A percentile compares a stretch with the other conserved stretches of the same genome.
Evolutionary conservation across 805 yeast species (phyloP).

Genomic region (Metschnikowia amazonensis): DNA sequence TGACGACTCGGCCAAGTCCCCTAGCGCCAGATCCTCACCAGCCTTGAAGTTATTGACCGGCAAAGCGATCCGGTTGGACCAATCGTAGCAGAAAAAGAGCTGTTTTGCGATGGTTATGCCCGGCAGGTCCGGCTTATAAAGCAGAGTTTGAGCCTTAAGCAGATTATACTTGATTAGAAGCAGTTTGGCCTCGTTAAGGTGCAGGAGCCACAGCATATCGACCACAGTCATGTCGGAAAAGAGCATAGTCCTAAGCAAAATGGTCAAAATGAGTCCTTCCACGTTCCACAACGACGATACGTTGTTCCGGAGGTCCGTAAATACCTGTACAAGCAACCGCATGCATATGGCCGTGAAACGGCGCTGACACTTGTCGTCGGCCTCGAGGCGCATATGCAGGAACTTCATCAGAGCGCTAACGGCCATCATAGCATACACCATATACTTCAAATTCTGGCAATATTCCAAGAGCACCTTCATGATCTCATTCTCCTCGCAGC

Average conservation of each 20-base stretch:
- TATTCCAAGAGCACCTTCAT: conserved; percentile 19
- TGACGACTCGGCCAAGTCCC: conserved; percentile 9
- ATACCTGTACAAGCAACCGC: conserved; percentile 19
- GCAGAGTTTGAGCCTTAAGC: conserved; percentile 13
- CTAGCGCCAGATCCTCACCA: conserved; percentile 8
- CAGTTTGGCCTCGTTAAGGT: conserved; percentile 25
- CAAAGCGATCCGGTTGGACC: conserved; percentile 17
- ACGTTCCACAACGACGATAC: conserved; percentile 21
- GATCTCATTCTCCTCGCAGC: conserved; percentile 14
- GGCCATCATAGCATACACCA: conserved; percentile 20
- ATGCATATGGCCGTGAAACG: conserved; percentile 18
- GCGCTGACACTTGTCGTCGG: conserved; percentile 17
- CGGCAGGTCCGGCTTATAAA: conserved; percentile 16
- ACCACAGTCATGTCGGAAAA: conserved; percentile 21
- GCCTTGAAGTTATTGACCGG: conserved; percentile 10
- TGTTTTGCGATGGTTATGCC: conserved; percentile 19
- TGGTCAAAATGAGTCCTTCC: conserved; percentile 25
- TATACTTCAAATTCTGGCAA: conserved; percentile 18
- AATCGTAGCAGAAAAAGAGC: conserved; percentile 19
- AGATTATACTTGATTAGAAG: conserved; percentile 22
- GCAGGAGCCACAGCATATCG: conserved; percentile 24
- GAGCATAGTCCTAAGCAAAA: conserved; percentile 23
- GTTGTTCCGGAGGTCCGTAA: conserved; percentile 16
- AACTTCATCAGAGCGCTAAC: conserved; percentile 16
- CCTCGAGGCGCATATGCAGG: conserved; percentile 10